Evolutionary conservation across 176 grass and related monocot genomes (phyloP).

Genomic region (Oryza officinalis): DNA sequence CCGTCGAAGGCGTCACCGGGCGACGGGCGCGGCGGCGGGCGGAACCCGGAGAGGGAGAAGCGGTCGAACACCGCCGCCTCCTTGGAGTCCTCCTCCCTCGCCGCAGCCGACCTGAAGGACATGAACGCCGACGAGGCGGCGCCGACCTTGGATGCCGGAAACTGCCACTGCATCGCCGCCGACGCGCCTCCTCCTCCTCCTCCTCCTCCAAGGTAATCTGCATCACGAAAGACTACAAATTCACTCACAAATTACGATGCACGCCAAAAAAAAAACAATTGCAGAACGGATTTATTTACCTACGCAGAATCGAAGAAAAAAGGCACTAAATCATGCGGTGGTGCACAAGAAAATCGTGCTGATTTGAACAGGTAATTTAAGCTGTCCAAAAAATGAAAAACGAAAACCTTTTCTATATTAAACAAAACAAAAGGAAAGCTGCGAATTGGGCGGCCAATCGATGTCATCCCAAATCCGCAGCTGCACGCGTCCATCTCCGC

Average conservation of each 20-base stretch:
- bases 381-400: background rate
- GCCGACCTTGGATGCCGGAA: slow-evolving; percentile 31
- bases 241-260: background rate
- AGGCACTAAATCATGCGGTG: background rate
- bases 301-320: background rate
- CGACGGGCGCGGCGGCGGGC: slow-evolving; percentile 13
- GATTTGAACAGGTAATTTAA: background rate
- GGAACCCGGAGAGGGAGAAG: slow-evolving; percentile 62
- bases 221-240: background rate
- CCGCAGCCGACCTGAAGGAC: slow-evolving; percentile 39
- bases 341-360: background rate
- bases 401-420: background rate
- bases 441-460: background rate
- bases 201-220: slow-evolving; percentile 41
- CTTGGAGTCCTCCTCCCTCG: slow-evolving; percentile 41
- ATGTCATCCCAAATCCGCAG: background rate
- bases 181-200: background rate
- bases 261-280: background rate
- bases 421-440: background rate
- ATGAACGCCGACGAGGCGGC: slow-evolving; percentile 43
- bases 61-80: slow-evolving; percentile 34
- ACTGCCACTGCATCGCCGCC: slow-evolving; percentile 59
- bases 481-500: background rate
- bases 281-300: background rate
- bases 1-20: slow-evolving; percentile 35